Evolutionary conservation across 1,139 yeast genomes (phyloP).

Genomic region (Candida sanyaensis): DNA sequence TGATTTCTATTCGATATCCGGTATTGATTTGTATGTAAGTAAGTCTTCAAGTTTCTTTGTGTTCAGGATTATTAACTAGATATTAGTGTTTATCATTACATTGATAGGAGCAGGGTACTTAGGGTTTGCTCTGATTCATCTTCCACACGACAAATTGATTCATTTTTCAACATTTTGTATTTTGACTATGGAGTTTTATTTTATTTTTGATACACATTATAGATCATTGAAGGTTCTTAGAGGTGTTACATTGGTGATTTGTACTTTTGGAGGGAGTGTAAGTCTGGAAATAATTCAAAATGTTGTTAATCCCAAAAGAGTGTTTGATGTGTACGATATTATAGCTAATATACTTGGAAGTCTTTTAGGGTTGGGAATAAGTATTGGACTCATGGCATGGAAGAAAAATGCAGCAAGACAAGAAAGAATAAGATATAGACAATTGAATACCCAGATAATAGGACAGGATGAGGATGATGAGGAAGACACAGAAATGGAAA

Average conservation of each 20-base stretch:
- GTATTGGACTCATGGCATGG: conserved; percentile 17
- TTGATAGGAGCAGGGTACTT: conserved; percentile 39
- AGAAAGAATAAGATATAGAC: conserved; percentile 9
- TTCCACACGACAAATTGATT: conserved; percentile 53
- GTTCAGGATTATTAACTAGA: background rate
- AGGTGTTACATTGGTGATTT: conserved; percentile 42
- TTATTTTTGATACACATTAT: conserved; percentile 46
- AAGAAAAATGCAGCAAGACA: conserved; percentile 9
- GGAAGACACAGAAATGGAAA: background rate
- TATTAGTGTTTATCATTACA: conserved; percentile 29
- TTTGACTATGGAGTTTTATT: conserved; percentile 56
- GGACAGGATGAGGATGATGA: conserved; percentile 45
- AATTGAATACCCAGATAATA: conserved; percentile 30
- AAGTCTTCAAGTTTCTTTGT: too few species aligned
- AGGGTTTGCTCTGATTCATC: conserved; percentile 52
- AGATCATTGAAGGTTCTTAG: conserved; percentile 38
- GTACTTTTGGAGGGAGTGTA: conserved; percentile 48
- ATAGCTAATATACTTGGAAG: conserved; percentile 43
- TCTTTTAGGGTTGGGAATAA: conserved; percentile 23
- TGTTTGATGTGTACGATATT: conserved; percentile 53
- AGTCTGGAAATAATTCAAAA: conserved; percentile 55
- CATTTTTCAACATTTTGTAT: conserved; percentile 53
- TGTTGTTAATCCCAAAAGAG: conserved; percentile 44
- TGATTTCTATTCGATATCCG: conserved; percentile 9
- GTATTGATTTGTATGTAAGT: conserved; percentile 5